phyloP scores from a whole-genome alignment of 108 stramenopile genomes.

The Nannochloropsis salina region DNA sequence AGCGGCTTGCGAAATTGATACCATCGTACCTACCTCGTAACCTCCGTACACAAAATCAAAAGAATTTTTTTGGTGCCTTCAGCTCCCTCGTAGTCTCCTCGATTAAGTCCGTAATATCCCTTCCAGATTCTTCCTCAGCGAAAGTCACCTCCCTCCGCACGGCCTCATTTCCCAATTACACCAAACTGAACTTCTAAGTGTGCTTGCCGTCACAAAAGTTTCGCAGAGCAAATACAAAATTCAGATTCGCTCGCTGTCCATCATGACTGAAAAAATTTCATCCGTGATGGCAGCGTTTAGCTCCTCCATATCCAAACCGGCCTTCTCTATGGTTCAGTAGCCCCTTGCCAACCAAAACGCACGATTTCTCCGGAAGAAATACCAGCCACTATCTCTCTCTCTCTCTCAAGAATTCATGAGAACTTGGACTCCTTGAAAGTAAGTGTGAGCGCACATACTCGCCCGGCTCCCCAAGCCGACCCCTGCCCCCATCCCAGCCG shows the following conservation, averaged over 20 bases:
- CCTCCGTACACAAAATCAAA: too few relatives aligned
- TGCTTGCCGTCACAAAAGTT: neutral
- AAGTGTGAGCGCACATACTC: neutral
- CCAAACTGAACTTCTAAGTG: too few relatives aligned
- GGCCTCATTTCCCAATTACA: too few relatives aligned
- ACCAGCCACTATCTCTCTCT: neutral
- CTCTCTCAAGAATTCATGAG: conserved; percentile 4
- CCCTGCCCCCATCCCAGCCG: neutral
- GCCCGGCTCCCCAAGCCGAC: neutral
- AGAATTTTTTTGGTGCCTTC: too few relatives aligned
- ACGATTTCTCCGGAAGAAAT: neutral
- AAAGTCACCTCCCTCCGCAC: too few relatives aligned
- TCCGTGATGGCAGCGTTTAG: neutral
- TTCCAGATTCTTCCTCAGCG: too few relatives aligned
- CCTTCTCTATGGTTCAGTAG: conserved; percentile 14
- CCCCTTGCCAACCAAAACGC: neutral
- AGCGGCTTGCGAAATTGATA: too few relatives aligned
- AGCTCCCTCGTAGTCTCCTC: too few relatives aligned
- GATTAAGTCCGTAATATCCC: too few relatives aligned
- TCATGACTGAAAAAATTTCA: neutral
- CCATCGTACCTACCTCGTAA: too few relatives aligned
- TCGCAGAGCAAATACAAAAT: conserved; percentile 19
- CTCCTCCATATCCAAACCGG: neutral
- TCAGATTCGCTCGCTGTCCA: conserved; percentile 20
- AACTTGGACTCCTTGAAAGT: neutral